Evolutionary conservation across 2,329 filamentous ascomycete genomes (phyloP).

Genomic region (Byssothecium circinans): DNA sequence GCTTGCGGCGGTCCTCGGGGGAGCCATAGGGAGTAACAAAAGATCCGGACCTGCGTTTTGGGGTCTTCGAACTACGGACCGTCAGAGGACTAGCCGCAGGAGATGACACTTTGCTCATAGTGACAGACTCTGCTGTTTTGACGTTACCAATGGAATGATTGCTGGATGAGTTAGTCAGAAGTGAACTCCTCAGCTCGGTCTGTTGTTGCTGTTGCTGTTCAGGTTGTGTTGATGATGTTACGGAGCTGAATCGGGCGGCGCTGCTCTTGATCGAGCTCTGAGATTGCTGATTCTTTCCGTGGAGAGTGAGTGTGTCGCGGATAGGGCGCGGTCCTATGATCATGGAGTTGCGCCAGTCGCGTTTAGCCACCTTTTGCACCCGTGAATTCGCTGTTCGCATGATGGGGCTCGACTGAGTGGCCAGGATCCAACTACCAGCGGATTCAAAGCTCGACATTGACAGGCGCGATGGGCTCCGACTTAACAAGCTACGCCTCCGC

Average conservation of each 20-base stretch:
- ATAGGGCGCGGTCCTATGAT: slow-evolving; percentile 35
- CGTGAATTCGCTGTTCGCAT: slow-evolving; percentile 26
- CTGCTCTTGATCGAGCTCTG: slow-evolving; percentile 23
- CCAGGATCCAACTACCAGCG: slow-evolving; percentile 45
- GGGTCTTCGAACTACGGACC: slow-evolving; percentile 38
- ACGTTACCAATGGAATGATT: slow-evolving; percentile 27
- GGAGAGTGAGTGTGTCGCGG: slow-evolving; percentile 25
- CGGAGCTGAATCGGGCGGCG: slow-evolving; percentile 14
- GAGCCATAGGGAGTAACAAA: slow-evolving; percentile 46
- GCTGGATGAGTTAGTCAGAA: slow-evolving; percentile 16
- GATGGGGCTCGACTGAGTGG: slow-evolving; percentile 41
- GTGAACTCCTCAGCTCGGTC: slow-evolving; percentile 10
- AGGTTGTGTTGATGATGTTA: slow-evolving; percentile 3
- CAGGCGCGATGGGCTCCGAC: slow-evolving; percentile 38
- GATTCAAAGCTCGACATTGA: slow-evolving; percentile 47
- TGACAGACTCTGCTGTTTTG: slow-evolving; percentile 39
- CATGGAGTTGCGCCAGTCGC: slow-evolving; percentile 38
- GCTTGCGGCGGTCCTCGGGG: slow-evolving; percentile 39
- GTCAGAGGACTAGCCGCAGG: slow-evolving; percentile 23
- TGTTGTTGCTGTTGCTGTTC: slow-evolving; percentile 4
- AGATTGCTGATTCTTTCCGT: slow-evolving; percentile 16
- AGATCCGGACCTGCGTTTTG: slow-evolving; percentile 35
- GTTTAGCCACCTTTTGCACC: slow-evolving; percentile 41
- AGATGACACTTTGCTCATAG: slow-evolving; percentile 40
- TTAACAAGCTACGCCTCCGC: slow-evolving; percentile 26